phyloP scores from a whole-genome alignment of 768 basidiomycete genomes.

The Mycena vitilis region DNA sequence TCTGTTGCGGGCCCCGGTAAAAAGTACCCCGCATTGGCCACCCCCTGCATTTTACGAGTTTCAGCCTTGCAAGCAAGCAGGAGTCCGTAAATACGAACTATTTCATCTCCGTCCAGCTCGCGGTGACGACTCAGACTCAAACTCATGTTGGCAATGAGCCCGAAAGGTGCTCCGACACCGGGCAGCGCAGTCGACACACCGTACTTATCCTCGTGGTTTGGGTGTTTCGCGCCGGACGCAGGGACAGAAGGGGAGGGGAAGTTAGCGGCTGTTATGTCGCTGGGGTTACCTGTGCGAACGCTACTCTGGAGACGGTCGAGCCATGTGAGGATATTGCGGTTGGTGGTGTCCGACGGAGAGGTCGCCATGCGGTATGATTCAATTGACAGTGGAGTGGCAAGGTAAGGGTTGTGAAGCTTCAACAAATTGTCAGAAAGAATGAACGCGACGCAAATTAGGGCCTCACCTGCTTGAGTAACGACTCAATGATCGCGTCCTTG shows the following conservation, averaged over 20 bases:
- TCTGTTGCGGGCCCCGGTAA: constrained; percentile 85
- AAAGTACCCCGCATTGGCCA: constrained; percentile 85
- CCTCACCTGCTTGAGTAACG: constrained; percentile 82
- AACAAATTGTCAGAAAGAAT: constrained; percentile 1
- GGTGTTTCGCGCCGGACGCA: background rate
- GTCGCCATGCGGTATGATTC: constrained; percentile 84
- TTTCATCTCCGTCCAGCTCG: constrained; percentile 68
- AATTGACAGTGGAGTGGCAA: constrained; percentile 82
- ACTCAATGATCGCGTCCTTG: constrained; percentile 89
- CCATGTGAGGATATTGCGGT: constrained; percentile 78
- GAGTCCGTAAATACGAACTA: constrained; percentile 53
- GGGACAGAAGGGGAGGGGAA: constrained; percentile 6
- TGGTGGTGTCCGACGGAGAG: constrained; percentile 78
- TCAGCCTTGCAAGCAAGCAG: constrained; percentile 27
- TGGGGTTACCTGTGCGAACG: constrained; percentile 57
- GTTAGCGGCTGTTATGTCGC: constrained; percentile 39
- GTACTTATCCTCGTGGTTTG: constrained; percentile 52
- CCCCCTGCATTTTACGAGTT: constrained; percentile 60
- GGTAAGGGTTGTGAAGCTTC: constrained; percentile 83
- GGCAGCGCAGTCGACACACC: constrained; percentile 58
- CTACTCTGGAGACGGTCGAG: constrained; percentile 76
- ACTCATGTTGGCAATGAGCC: constrained; percentile 78
- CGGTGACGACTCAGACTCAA: constrained; percentile 65
- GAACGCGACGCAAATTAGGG: constrained; percentile 5
- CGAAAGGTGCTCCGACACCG: constrained; percentile 79